Evolutionary conservation across 2,329 filamentous ascomycete species (phyloP), one percentile per base, ranked within the genome.

Genomic region (Herpotrichia juniperi): DNA sequence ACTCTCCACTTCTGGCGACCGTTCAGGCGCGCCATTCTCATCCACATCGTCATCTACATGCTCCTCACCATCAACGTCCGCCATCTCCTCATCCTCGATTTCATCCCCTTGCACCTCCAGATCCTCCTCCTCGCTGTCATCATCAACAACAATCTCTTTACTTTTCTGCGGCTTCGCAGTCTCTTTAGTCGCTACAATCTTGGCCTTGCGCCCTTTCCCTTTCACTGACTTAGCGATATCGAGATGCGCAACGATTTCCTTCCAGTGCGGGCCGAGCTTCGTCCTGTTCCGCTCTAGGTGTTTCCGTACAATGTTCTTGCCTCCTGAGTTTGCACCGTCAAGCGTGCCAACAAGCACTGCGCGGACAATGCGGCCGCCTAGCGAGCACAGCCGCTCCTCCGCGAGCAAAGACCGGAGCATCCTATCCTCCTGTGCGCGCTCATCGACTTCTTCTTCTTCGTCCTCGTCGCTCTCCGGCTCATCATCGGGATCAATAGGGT

Each of bases 181-280:
- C 28, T 71, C 76, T 66, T 79, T 82, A 43, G 69, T 58, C 3
- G 54, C 53, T 7, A 42, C 54, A 34, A 57, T 51, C 37, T 59
- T 53, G 31, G 6, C 39, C 53, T 61, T n/a, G 42, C 50, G 14
- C 50, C 46, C 31, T 39, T 49, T 65, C 72, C 77, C 74, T 37
- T 68, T 72, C 51, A 74, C 58, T 46, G 79, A 78, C 60, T 80
- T 80, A 37, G 83, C 73, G 64, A 54, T 54, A 64, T 96, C 92
- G 3, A 97, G 79, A 71, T 88, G 94, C 8, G 85, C 84, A 4
- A 96, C 78, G 6, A 97, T 86, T 63, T 94, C 91, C 66, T 88
- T 90, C 79, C 90, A 96, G 69, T 94, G 97, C 40, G 84, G 79
- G 2, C 94, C 94, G 2, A 99, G 81, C 67, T 85, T 87, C n/a